Evolutionary conservation across 1,284 basidiomycete species (phyloP).

Genomic region (Cutaneotrichosporon mucoides): DNA sequence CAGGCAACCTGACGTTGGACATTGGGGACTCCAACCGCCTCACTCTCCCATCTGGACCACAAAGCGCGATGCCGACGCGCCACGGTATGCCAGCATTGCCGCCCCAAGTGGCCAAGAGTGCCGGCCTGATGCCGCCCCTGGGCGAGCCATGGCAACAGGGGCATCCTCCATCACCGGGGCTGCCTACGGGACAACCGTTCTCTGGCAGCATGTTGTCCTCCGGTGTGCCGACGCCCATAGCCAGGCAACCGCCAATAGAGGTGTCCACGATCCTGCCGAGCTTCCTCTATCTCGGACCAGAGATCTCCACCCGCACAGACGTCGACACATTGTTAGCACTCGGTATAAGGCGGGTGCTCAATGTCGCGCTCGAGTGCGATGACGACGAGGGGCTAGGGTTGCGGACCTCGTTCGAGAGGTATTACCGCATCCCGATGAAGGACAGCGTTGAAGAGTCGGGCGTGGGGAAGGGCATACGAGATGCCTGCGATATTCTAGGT

Average conservation of each 20-base stretch:
- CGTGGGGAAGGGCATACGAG: conserved; percentile 70
- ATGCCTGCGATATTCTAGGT: conserved; percentile 84
- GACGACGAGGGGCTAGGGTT: conserved; percentile 70
- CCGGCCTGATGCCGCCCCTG: neutral
- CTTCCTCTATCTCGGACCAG: conserved; percentile 87
- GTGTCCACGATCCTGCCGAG: conserved; percentile 84
- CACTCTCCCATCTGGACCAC: conserved; percentile 1
- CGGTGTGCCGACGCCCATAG: conserved; percentile 18
- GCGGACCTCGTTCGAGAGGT: conserved; percentile 68
- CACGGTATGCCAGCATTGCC: neutral
- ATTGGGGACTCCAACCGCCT: conserved; percentile 15
- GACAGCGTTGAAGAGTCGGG: conserved; percentile 93
- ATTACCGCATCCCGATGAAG: conserved; percentile 82
- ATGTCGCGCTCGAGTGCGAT: conserved; percentile 85
- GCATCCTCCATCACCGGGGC: neutral
- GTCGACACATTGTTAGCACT: conserved; percentile 65
- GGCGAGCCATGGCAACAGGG: conserved; percentile 3
- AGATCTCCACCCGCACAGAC: conserved; percentile 69
- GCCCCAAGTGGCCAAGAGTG: neutral
- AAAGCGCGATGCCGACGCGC: conserved; percentile 6
- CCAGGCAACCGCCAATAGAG: conserved; percentile 53
- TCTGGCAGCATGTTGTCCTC: neutral
- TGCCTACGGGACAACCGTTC: neutral
- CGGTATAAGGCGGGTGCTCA: conserved; percentile 84
- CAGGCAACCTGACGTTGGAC: conserved; percentile 11